Percentiles rank a stretch among this genome's conserved stretches.
Conservation (phyloP, 768 basidiomycete genomes). For the Phanerochaete sordida region DNA sequence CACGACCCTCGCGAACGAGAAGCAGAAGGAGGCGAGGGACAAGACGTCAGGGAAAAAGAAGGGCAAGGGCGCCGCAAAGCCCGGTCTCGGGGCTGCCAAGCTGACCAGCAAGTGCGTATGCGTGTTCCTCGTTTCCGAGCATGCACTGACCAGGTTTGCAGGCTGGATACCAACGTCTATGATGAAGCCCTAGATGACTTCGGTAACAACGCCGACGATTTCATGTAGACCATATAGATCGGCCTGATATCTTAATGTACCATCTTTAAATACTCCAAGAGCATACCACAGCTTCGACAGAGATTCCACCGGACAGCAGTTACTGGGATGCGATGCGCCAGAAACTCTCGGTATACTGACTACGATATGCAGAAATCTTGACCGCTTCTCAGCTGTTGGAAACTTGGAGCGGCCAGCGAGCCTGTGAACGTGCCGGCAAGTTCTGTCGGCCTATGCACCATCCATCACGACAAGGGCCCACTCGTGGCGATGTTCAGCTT, state of each 20-base stretch:
- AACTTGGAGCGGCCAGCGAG: not conserved
- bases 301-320: not conserved
- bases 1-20: constrained; percentile 90
- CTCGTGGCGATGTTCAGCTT: not conserved
- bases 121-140: not conserved
- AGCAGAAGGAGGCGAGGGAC: constrained; percentile 87
- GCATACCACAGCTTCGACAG: not conserved
- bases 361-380: too few relatives aligned
- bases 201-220: constrained; percentile 70
- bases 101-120: constrained; percentile 51
- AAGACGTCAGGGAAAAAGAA: constrained; percentile 91
- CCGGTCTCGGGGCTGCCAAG: constrained; percentile 73
- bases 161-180: constrained; percentile 76
- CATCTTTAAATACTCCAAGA: not conserved
- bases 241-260: not conserved
- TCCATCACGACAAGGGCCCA: too few relatives aligned
- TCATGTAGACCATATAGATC: constrained; percentile 66
- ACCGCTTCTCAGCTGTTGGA: too few relatives aligned
- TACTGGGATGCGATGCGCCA: not conserved
- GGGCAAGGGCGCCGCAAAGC: constrained; percentile 65
- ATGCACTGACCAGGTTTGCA: constrained; percentile 24
- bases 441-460: not conserved
- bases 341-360: too few relatives aligned
- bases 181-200: constrained; percentile 93
- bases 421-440: not conserved